phyloP scores from a whole-genome alignment of 129 eudicot species.

The Saussurea involucrata region DNA sequence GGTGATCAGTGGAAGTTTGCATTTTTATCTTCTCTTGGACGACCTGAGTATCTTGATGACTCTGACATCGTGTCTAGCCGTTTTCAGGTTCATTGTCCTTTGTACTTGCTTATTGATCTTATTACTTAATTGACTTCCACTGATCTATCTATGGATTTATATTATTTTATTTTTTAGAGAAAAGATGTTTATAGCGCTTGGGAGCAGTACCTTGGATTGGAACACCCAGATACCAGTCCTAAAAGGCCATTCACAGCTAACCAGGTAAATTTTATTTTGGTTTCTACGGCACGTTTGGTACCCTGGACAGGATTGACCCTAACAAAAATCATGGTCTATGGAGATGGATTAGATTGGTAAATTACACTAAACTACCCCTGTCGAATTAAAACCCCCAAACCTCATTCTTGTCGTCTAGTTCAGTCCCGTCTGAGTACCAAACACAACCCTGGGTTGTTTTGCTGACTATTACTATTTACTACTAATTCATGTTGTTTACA shows the following conservation, averaged over 20 bases:
- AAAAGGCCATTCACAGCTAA: conserved; percentile 69
- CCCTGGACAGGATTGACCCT: background rate
- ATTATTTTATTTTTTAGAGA: conserved; percentile 36
- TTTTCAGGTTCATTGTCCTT: conserved; percentile 59
- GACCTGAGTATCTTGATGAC: conserved; percentile 89
- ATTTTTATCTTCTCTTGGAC: conserved; percentile 70
- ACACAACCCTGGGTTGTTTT: background rate
- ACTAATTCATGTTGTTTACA: background rate
- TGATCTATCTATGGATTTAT: background rate
- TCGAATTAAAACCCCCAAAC: background rate
- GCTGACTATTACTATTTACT: background rate
- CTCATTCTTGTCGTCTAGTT: background rate
- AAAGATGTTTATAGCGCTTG: conserved; percentile 97
- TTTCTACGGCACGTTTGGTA: background rate
- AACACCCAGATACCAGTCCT: conserved; percentile 82
- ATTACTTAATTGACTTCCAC: background rate
- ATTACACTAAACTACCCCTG: background rate
- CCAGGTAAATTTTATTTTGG: conserved; percentile 46
- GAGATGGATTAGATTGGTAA: background rate
- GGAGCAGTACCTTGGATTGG: conserved; percentile 98
- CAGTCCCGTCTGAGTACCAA: background rate
- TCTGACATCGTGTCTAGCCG: conserved; percentile 70
- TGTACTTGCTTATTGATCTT: background rate
- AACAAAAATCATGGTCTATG: background rate
- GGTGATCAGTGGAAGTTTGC: conserved; percentile 87